A percentile compares a stretch with the other conserved stretches of the same genome.
phyloP scores from a whole-genome alignment of 352 stramenopile genomes.

The Globisporangium paroecandrum region DNA sequence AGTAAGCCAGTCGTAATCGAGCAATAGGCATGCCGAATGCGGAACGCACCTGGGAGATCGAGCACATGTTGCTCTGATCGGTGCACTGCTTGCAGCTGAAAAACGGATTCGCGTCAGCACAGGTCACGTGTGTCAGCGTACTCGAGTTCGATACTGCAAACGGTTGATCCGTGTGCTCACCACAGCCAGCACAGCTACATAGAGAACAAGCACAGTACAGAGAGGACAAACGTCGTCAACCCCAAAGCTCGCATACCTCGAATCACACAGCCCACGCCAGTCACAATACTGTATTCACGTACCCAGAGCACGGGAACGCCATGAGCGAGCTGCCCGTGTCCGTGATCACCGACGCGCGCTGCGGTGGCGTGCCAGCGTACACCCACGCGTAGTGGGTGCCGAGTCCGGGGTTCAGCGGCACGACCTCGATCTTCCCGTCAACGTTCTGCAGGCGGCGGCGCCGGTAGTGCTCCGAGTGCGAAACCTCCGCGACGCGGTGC shows the following conservation, averaged over 20 bases:
- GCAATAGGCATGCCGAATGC: neutral
- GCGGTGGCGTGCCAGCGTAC: constrained; percentile 73
- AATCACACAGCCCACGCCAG: neutral
- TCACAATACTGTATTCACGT: constrained; percentile 7
- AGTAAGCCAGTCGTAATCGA: neutral
- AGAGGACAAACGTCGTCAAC: neutral
- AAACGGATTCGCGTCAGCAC: constrained; percentile 29
- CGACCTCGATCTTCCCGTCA: constrained; percentile 44
- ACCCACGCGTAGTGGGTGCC: constrained; percentile 86
- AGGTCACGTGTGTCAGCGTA: constrained; percentile 70
- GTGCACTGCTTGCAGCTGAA: constrained; percentile 65
- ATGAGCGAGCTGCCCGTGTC: constrained; percentile 80
- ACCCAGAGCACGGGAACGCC: constrained; percentile 79
- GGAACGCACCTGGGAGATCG: constrained; percentile 47
- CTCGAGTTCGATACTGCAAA: constrained; percentile 62
- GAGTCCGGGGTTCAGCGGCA: constrained; percentile 66
- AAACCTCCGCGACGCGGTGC: constrained; percentile 25
- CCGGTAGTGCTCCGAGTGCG: constrained; percentile 35
- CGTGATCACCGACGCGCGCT: constrained; percentile 78
- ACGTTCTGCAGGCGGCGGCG: constrained; percentile 30
- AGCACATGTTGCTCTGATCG: constrained; percentile 37
- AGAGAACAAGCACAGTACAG: constrained; percentile 1
- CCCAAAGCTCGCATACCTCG: neutral
- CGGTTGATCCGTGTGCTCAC: constrained; percentile 67
- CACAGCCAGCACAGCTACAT: constrained; percentile 54